Percentiles rank a stretch among this genome's conserved stretches.
Evolutionary conservation across 768 basidiomycete species (phyloP).

Genomic region (Heimioporus sp.): DNA sequence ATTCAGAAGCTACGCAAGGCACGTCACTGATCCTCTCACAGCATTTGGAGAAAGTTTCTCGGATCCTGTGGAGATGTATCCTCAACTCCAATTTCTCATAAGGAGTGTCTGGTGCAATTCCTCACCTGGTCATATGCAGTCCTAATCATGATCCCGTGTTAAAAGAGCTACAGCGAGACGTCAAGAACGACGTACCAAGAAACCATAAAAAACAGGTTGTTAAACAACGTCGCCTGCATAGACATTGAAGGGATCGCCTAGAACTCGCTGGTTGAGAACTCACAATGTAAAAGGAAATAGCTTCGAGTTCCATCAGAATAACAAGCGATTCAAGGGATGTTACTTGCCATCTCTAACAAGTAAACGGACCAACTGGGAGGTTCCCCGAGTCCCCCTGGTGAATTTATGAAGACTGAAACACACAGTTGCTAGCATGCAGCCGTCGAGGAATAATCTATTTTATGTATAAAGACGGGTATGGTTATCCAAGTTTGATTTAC

Average conservation of each 20-base stretch:
- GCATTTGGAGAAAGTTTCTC: background rate
- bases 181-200: background rate
- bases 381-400: background rate
- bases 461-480: background rate
- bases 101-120: no score
- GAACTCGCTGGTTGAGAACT: background rate
- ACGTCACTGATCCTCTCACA: background rate
- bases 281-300: background rate
- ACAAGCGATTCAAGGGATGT: background rate
- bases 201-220: background rate
- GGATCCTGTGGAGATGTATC: background rate
- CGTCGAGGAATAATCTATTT: conserved; percentile 1
- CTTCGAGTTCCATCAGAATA: background rate
- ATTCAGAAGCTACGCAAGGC: background rate
- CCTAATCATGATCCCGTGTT: background rate
- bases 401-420: background rate
- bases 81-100: no score
- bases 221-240: background rate
- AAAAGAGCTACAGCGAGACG: background rate
- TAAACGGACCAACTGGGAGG: background rate
- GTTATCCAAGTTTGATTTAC: background rate
- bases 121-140: no score
- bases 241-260: no score
- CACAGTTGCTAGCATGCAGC: background rate
- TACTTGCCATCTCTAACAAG: conserved; percentile 10